phyloP scores from a whole-genome alignment of 768 basidiomycete genomes.

The Leccinum barrowsii region DNA sequence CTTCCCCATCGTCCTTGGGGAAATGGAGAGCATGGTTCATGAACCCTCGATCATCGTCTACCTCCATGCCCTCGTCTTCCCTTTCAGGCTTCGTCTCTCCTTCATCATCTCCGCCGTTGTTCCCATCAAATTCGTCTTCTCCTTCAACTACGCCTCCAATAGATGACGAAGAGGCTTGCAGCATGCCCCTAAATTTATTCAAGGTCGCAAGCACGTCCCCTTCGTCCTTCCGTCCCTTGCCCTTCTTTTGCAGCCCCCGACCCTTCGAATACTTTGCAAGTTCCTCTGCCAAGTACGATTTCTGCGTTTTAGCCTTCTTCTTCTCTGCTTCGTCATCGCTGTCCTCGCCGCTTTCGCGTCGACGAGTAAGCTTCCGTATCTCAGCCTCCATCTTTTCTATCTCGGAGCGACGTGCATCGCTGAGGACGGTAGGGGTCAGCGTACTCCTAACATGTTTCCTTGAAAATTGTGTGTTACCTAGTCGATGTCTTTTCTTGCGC shows the following conservation, averaged over 20 bases:
- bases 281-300: constrained; percentile 77
- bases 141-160: constrained; percentile 25
- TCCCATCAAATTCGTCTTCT: constrained; percentile 18
- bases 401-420: constrained; percentile 64
- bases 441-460: no score
- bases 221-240: constrained; percentile 65
- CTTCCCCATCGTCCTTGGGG: constrained; percentile 76
- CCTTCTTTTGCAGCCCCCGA: constrained; percentile 54
- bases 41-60: constrained; percentile 76
- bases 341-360: constrained; percentile 50
- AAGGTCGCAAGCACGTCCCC: constrained; percentile 65
- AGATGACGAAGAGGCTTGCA: constrained; percentile 43
- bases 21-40: constrained; percentile 69
- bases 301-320: constrained; percentile 52
- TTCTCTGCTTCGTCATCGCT: constrained; percentile 62
- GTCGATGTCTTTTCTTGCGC: constrained; percentile 63
- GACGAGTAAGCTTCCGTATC: constrained; percentile 72
- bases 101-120: constrained; percentile 4
- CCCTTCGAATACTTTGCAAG: constrained; percentile 75
- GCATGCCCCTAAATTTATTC: constrained; percentile 66
- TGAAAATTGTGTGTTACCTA: constrained; percentile 39
- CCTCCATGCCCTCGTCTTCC: constrained; percentile 61
- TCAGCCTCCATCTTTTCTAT: constrained; percentile 88
- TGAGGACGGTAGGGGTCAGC: constrained; percentile 26
- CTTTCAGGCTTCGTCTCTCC: constrained; percentile 20